Evolutionary conservation across 495 filamentous ascomycete genomes (phyloP).

Genomic region (Penicillium silybi): DNA sequence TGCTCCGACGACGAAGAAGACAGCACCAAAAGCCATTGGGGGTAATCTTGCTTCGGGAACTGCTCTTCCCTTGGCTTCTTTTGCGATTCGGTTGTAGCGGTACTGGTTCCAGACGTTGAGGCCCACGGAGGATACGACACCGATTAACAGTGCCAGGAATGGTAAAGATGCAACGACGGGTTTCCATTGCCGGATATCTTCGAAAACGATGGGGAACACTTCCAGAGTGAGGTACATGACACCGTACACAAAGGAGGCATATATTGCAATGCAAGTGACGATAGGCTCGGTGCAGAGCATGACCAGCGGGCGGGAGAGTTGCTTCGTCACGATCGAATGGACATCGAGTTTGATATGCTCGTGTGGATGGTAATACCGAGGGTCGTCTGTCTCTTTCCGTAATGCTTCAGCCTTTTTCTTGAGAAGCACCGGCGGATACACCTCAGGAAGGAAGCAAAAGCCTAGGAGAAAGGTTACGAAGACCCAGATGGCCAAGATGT

Average conservation of each 20-base stretch:
- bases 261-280: constrained; percentile 34
- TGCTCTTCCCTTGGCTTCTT: constrained; percentile 14
- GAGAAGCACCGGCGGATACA: constrained; percentile 30
- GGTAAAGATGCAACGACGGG: constrained; percentile 22
- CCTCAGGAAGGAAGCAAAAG: constrained; percentile 30
- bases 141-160: constrained; percentile 28
- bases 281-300: constrained; percentile 42
- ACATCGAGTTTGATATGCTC: constrained; percentile 35
- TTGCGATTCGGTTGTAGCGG: constrained; percentile 20
- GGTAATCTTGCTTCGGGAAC: constrained; percentile 32
- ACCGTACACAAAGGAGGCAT: constrained; percentile 35
- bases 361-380: constrained; percentile 37
- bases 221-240: constrained; percentile 33
- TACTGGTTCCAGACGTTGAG: constrained; percentile 25
- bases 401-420: constrained; percentile 29
- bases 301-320: constrained; percentile 31
- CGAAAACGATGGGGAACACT: constrained; percentile 32
- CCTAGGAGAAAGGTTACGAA: constrained; percentile 22
- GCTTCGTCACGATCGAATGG: constrained; percentile 26
- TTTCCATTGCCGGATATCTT: constrained; percentile 23
- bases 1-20: constrained; percentile 44
- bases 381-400: constrained; percentile 29
- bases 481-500: constrained; percentile 31
- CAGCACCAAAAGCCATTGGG: constrained; percentile 48
- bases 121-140: constrained; percentile 21